A percentile compares a stretch with the other conserved stretches of the same genome.
phyloP scores from a whole-genome alignment of 2,329 filamentous ascomycete genomes.

The Pestalotiopsis fici region DNA sequence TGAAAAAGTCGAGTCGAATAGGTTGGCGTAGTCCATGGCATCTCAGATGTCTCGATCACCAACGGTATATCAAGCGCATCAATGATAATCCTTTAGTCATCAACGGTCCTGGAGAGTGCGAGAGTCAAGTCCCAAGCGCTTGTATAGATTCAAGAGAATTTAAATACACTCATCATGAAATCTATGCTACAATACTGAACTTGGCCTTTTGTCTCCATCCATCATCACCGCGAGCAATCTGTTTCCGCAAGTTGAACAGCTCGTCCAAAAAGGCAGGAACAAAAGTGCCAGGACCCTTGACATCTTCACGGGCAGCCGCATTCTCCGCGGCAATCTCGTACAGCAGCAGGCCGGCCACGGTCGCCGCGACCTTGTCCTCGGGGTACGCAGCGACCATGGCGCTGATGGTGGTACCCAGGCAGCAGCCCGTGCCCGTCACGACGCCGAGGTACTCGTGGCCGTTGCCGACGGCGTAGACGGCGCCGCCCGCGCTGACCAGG shows the following conservation, averaged over 20 bases:
- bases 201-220: conserved; percentile 55
- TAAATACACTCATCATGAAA: background rate
- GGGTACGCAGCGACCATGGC: conserved; percentile 68
- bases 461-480: conserved; percentile 71
- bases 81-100: too few species aligned
- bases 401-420: conserved; percentile 79
- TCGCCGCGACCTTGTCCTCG: conserved; percentile 69
- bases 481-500: conserved; percentile 72
- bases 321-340: conserved; percentile 76
- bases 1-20: too few species aligned
- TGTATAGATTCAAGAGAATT: too few species aligned
- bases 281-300: conserved; percentile 83
- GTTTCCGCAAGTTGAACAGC: conserved; percentile 51
- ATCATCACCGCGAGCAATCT: conserved; percentile 46
- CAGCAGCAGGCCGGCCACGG: conserved; percentile 71
- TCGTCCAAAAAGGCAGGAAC: conserved; percentile 83
- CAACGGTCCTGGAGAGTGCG: too few species aligned
- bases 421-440: conserved; percentile 83
- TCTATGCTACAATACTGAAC: conserved; percentile 27
- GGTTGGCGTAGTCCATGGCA: too few species aligned
- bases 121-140: too few species aligned
- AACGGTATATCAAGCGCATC: too few species aligned
- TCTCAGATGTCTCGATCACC: too few species aligned
- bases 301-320: conserved; percentile 64
- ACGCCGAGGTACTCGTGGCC: conserved; percentile 71